Evolutionary conservation across 495 filamentous ascomycete genomes (phyloP).

Genomic region (Physcia stellaris): DNA sequence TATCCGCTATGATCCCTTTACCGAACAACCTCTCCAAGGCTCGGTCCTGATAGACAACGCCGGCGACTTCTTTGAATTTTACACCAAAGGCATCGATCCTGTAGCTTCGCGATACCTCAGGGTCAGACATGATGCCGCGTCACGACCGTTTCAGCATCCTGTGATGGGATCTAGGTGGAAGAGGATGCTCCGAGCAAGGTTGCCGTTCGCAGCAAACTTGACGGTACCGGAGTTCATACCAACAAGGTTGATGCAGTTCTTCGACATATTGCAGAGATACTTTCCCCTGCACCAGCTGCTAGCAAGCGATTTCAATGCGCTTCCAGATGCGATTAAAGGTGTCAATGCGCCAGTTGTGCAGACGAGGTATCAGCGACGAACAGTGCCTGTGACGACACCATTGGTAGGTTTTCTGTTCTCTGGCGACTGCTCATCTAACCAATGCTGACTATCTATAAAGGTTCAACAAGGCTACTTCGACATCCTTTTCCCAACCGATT

Average conservation of each 20-base stretch:
- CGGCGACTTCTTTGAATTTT: constrained; percentile 95
- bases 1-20: constrained; percentile 70
- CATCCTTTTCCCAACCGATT: constrained; percentile 96
- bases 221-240: constrained; percentile 83
- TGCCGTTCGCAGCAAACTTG: constrained; percentile 62
- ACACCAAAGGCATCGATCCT: constrained; percentile 64
- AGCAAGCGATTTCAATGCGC: constrained; percentile 76
- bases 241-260: constrained; percentile 90
- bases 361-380: constrained; percentile 74
- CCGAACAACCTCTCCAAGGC: constrained; percentile 68
- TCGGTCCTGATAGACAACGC: constrained; percentile 67
- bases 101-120: constrained; percentile 69
- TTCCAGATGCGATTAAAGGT: constrained; percentile 71
- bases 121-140: constrained; percentile 56
- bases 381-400: constrained; percentile 79
- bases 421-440: not conserved
- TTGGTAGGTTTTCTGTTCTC: constrained; percentile 45
- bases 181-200: constrained; percentile 39
- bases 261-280: constrained; percentile 68
- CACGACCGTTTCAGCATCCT: constrained; percentile 37
- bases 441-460: constrained; percentile 23
- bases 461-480: constrained; percentile 98
- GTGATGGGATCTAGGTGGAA: constrained; percentile 37
- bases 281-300: constrained; percentile 84
- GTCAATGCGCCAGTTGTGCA: constrained; percentile 91